Evolutionary conservation across 257 asterid species (phyloP).

Genomic region (Nicotiana undulata): DNA sequence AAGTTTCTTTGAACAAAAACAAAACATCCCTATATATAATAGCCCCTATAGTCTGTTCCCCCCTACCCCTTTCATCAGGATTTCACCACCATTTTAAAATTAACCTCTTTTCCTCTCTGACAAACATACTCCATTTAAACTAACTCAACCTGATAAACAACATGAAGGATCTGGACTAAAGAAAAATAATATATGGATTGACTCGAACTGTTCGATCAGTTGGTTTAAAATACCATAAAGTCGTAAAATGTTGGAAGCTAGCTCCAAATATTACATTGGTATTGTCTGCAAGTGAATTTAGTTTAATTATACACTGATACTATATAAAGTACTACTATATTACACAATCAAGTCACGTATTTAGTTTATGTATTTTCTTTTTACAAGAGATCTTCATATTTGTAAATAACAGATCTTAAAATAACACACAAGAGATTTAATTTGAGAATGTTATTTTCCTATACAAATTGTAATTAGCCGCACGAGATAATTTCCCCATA

Average conservation of each 20-base stretch:
- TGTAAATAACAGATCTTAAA: too few species aligned
- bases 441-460: too few species aligned
- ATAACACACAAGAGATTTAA: too few species aligned
- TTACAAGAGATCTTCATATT: too few species aligned
- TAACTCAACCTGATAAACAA: not conserved
- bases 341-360: not conserved
- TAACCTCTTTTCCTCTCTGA: not conserved
- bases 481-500: too few species aligned
- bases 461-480: too few species aligned
- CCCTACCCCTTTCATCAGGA: not conserved
- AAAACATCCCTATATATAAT: slow-evolving; percentile 5
- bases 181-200: not conserved
- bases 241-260: not conserved
- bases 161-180: not conserved
- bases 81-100: not conserved
- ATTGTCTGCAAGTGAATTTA: too few species aligned
- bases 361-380: too few species aligned
- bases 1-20: slow-evolving; percentile 4
- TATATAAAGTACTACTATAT: too few species aligned
- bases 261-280: too few species aligned
- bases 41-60: not conserved
- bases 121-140: not conserved
- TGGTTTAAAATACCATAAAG: not conserved
- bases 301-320: too few species aligned
- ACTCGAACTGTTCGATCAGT: not conserved